phyloP scores from a whole-genome alignment of 2,329 filamentous ascomycete species.

The Calycina herbarum region DNA sequence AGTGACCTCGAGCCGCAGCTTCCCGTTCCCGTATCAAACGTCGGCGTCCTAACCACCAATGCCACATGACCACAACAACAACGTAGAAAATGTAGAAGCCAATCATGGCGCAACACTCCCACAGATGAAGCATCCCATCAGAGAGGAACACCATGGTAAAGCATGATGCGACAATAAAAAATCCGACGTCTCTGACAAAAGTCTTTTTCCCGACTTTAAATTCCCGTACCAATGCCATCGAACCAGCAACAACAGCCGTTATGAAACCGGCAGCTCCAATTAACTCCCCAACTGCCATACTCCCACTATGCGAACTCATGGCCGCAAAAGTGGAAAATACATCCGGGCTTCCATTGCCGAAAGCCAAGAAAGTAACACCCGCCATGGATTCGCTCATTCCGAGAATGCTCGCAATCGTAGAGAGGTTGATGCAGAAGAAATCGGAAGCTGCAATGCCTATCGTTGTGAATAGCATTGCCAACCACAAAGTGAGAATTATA shows the following conservation, averaged over 20 bases:
- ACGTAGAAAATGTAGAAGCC: constrained; percentile 91
- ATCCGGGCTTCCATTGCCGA: constrained; percentile 96
- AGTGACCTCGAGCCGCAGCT: constrained; percentile 72
- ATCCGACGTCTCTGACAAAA: constrained; percentile 87
- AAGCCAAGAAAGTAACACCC: constrained; percentile 92
- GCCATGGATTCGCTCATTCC: constrained; percentile 95
- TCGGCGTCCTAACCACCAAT: constrained; percentile 75
- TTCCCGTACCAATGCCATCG: constrained; percentile 94
- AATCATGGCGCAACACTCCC: constrained; percentile 92
- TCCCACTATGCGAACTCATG: constrained; percentile 96
- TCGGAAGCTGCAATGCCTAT: constrained; percentile 98
- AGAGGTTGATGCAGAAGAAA: constrained; percentile 96
- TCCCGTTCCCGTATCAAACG: constrained; percentile 63
- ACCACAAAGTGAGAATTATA: constrained; percentile 74
- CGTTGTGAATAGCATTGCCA: constrained; percentile 87
- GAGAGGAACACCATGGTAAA: constrained; percentile 87
- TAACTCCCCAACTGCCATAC: constrained; percentile 90
- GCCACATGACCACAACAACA: constrained; percentile 82
- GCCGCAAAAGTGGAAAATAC: constrained; percentile 98
- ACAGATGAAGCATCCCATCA: constrained; percentile 79
- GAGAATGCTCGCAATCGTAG: constrained; percentile 84
- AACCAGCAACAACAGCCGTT: constrained; percentile 91
- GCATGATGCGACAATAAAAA: constrained; percentile 82
- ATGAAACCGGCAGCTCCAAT: constrained; percentile 96
- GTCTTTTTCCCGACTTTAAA: constrained; percentile 88